Evolutionary conservation across 202 grass and related monocot genomes (phyloP).

Genomic region (Digitaria exilis): DNA sequence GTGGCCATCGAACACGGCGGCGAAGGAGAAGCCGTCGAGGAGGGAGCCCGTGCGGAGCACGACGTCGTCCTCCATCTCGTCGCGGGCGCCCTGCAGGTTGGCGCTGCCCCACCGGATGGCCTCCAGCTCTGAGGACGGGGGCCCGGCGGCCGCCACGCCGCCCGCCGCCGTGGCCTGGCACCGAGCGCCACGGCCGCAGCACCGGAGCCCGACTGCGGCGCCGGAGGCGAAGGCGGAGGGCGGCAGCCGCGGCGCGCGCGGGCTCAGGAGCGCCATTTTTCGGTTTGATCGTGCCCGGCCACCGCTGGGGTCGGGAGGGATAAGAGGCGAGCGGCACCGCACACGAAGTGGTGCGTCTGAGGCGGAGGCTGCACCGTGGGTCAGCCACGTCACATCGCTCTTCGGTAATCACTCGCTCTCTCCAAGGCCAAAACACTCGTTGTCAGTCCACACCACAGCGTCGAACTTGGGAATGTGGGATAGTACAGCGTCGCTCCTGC

Average conservation of each 20-base stretch:
- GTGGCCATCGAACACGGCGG: conserved; percentile 90
- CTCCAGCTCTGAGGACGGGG: conserved; percentile 48
- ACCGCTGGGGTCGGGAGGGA: neutral
- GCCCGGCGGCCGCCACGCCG: conserved; percentile 52
- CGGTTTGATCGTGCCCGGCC: neutral
- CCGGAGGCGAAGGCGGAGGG: conserved; percentile 25
- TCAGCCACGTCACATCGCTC: conserved; percentile 17
- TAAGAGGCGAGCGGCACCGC: conserved; percentile 50
- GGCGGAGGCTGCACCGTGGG: neutral
- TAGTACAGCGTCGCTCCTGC: neutral
- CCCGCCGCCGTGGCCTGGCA: conserved; percentile 58
- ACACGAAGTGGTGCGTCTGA: neutral
- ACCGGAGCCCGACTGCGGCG: neutral
- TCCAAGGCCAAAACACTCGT: neutral
- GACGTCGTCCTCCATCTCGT: conserved; percentile 98
- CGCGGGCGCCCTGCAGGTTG: conserved; percentile 85
- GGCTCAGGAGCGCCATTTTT: conserved; percentile 71
- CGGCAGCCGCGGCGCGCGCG: conserved; percentile 61
- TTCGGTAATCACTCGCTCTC: conserved; percentile 15
- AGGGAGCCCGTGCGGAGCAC: conserved; percentile 55
- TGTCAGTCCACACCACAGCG: neutral
- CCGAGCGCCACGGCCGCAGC: conserved; percentile 13
- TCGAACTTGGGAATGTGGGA: too few relatives aligned
- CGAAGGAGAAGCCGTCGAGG: conserved; percentile 88
- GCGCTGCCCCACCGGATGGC: conserved; percentile 75